phyloP scores from a whole-genome alignment of 1,284 basidiomycete genomes.

The Pseudozyma sp. region DNA sequence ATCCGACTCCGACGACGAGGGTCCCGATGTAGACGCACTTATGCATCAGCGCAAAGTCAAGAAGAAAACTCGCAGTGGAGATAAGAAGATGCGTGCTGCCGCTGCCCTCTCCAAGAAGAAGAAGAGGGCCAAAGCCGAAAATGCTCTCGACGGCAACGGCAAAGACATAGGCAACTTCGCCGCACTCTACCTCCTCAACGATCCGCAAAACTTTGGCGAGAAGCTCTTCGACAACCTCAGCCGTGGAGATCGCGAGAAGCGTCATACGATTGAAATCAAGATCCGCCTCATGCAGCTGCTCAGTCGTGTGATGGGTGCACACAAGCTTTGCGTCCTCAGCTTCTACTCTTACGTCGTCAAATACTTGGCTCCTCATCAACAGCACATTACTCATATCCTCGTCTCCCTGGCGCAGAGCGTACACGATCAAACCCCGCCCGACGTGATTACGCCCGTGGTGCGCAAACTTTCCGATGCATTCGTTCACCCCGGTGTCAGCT shows the following conservation, averaged over 20 bases:
- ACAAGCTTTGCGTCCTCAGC: slow-evolving; percentile 92
- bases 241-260: slow-evolving; percentile 81
- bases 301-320: slow-evolving; percentile 91
- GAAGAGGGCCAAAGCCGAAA: slow-evolving; percentile 48
- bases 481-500: slow-evolving; percentile 94
- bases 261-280: slow-evolving; percentile 90
- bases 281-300: slow-evolving; percentile 97
- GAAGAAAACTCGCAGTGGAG: slow-evolving; percentile 64
- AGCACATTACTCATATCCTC: slow-evolving; percentile 92
- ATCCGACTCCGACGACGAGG: slow-evolving; percentile 44
- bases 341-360: slow-evolving; percentile 96
- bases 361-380: slow-evolving; percentile 92
- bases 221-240: slow-evolving; percentile 89
- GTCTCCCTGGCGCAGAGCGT: slow-evolving; percentile 95
- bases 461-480: slow-evolving; percentile 94
- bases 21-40: slow-evolving; percentile 58
- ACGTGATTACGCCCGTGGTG: slow-evolving; percentile 88
- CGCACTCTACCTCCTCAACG: slow-evolving; percentile 90
- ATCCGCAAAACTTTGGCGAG: slow-evolving; percentile 95
- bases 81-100: slow-evolving; percentile 64
- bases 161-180: slow-evolving; percentile 79
- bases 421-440: slow-evolving; percentile 94
- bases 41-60: slow-evolving; percentile 66
- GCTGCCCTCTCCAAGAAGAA: slow-evolving; percentile 60
- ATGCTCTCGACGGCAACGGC: slow-evolving; percentile 37